Evolutionary conservation across 192 early-diverging fungal species (phyloP), one percentile per base, ranked within the genome.

Genomic region (Entrophospora sp.): DNA sequence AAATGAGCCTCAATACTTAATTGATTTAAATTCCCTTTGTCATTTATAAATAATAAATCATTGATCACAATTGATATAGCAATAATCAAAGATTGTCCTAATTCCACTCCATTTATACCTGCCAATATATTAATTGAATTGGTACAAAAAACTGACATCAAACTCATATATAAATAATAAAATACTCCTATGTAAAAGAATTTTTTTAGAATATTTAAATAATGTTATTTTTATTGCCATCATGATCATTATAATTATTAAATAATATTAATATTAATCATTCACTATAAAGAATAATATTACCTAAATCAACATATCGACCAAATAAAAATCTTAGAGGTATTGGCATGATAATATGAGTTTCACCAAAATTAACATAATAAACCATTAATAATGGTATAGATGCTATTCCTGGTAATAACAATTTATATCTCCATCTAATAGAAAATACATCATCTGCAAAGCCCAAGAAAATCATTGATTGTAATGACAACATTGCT

Each of bases 51-150:
- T 4, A 87, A 70, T 8, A 81, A 53, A 66, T 92, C 86, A 69
- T 94, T 92, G 56, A 83, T 28, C 0, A 83, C 81, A 14, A 95
- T 75, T 4, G 97, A 94, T 31, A 90, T 35, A 2, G 88, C 94
- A 59, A 99, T 97, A 2, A 99, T 82, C 0, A 99, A 75, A 2
- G 91, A 87, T 78, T 97, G 95, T 1, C 89, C 89, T 5, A 88
- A 92, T 74, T 99, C 97, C 32, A 99, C 87, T 3, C 97, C 97
- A 75, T 99, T 99, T 67, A 96, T 90, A 18, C 97, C 97, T 2
- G 97, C 97, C 48, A 97, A 75, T 42, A 99, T 97, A 69, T 99
- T 99, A 78, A 99, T 97, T 14, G 92, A 89, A 69, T 99, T 92
- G 9, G 97, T 99, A 59, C 91, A 96, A 71, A 99, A 99, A 22